Evolutionary conservation across 345 rosid species (phyloP), one percentile per base, ranked within the genome.

Genomic region (Salix purpurea): DNA sequence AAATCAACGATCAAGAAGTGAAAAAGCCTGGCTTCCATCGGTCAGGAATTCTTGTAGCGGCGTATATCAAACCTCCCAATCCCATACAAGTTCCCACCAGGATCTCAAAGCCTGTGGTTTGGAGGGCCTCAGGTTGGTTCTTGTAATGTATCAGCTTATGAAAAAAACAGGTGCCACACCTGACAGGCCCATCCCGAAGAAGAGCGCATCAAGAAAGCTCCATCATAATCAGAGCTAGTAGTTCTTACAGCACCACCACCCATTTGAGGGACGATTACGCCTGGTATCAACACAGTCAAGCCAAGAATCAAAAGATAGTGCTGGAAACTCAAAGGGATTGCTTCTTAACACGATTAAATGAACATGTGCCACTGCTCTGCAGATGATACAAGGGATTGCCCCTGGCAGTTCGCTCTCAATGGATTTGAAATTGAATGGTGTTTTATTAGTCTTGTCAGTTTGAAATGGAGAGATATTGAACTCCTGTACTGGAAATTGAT

Each of bases 1-100:
- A 64, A 97, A 97, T 15, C 97, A 62, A 93, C 90, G 1, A 95
- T 96, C 67, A 93, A 65, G 65, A 95, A 36, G 79, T 93, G 98
- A 81, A 95, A 95, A 67, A 93, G 88, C 99, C 98, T 0, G 99
- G 99, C 96, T 83, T 91, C 99, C 99, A 95, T 68, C 98, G 79
- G 82, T 95, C 94, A 0, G 97, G 98, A 26, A 93, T 82, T 84
- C 99, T 90, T 13, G 91, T 85, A 0, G 94, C 98, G 65, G 2
- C 44, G 44, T 91, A 93, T 42, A 93, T 87, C 67, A 91, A 72
- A 40, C 96, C 99, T 73, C 97, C 97, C 14, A 40, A 89, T 10
- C 9, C 93, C 93, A 40, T 91, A 86, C 9, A 89, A 78, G 66
- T 66, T 32, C 99, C 99, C 99, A 95, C 91, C 79, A 95, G 80